phyloP scores from a whole-genome alignment of 768 basidiomycete species.

The Rhodotorula diobovata region DNA sequence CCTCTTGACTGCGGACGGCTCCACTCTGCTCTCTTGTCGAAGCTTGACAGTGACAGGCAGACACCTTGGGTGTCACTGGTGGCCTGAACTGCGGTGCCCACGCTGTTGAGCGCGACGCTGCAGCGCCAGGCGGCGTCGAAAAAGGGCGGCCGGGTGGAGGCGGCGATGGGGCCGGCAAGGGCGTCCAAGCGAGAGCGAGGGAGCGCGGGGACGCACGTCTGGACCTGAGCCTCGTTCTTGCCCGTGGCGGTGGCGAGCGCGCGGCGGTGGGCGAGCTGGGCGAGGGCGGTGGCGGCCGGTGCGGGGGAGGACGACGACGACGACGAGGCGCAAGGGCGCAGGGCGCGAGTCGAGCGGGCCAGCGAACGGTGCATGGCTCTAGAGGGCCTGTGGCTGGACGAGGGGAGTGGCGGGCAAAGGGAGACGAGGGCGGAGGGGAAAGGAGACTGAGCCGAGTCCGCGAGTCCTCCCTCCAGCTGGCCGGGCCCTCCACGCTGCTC shows the following conservation, averaged over 20 bases:
- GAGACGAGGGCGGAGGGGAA: background rate
- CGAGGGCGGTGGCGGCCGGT: background rate
- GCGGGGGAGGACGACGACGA: background rate
- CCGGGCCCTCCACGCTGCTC: no score
- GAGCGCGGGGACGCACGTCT: conserved; percentile 23
- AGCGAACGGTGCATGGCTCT: conserved; percentile 25
- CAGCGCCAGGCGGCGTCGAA: background rate
- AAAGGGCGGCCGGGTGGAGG: background rate
- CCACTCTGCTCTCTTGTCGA: no score
- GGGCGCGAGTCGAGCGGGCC: conserved; percentile 19
- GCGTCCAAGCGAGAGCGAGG: background rate
- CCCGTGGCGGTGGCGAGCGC: conserved; percentile 21
- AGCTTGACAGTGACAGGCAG: no score
- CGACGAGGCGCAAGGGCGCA: background rate
- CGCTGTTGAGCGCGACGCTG: background rate
- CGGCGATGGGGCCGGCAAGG: background rate
- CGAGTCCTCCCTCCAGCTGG: no score
- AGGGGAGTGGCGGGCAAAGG: background rate
- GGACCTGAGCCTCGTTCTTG: conserved; percentile 22
- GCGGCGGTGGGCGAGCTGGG: background rate
- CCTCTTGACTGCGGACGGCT: background rate
- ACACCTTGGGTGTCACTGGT: no score
- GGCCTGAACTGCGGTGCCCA: no score
- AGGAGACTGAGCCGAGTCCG: no score
- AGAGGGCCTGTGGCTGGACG: background rate